These are phyloP conservation scores for Phytophthora cactorum DNA, from an alignment of 352 stramenopile species.

Conservation along the genomic window DNA sequence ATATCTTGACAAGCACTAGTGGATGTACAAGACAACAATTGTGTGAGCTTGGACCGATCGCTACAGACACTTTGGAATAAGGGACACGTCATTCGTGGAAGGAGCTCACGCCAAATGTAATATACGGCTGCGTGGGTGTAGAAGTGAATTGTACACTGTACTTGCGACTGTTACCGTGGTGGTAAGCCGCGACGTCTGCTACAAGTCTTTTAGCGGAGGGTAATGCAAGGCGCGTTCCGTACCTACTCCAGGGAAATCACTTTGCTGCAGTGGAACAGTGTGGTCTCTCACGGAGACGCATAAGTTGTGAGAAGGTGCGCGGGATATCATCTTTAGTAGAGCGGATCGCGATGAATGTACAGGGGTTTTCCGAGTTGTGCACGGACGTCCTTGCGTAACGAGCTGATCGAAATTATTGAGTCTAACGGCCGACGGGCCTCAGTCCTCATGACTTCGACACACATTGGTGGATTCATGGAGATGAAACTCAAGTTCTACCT, in stretches of 20 bases:
- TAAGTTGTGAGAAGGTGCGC: neutral
- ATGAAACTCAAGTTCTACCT: neutral
- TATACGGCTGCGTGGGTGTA: no score
- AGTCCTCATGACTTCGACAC: neutral
- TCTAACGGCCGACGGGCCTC: no score
- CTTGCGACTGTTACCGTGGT: no score
- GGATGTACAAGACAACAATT: no score
- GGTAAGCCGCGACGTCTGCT: neutral
- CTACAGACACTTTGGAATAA: no score
- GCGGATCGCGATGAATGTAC: neutral
- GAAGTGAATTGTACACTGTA: no score
- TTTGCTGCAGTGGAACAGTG: neutral
- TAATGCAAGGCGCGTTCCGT: neutral
- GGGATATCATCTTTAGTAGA: neutral
- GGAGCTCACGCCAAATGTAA: no score
- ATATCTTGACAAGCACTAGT: no score
- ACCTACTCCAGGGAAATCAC: neutral
- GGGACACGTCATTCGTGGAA: no score
- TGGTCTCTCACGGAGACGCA: neutral
- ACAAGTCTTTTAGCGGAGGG: neutral
- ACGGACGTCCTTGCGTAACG: neutral
- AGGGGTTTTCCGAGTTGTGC: neutral
- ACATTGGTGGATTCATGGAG: neutral
- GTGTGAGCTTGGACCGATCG: no score
- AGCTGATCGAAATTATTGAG: no score